phyloP scores from a whole-genome alignment of 2,329 filamentous ascomycete genomes.

The Pseudogymnoascus sp. region DNA sequence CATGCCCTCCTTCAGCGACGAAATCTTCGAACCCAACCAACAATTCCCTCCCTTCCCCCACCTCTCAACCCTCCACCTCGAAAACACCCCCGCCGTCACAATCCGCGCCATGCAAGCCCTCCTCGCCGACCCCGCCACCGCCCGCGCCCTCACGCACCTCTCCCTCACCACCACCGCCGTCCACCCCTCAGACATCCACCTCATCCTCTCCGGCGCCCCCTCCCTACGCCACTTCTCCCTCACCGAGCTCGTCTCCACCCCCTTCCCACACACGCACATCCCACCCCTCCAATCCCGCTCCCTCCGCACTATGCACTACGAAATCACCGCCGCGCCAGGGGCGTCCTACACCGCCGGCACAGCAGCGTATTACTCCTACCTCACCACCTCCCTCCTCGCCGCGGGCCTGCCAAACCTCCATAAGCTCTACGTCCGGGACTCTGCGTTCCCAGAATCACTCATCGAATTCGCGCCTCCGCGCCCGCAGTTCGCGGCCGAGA shows the following conservation, averaged over 20 bases:
- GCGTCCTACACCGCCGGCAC: conserved; percentile 49
- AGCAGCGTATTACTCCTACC: conserved; percentile 71
- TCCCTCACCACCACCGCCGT: conserved; percentile 67
- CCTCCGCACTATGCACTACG: conserved; percentile 69
- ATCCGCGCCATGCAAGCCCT: conserved; percentile 62
- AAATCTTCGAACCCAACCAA: conserved; percentile 60
- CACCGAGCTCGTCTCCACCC: conserved; percentile 45
- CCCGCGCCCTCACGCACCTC: conserved; percentile 53
- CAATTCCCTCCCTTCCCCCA: conserved; percentile 66
- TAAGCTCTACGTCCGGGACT: conserved; percentile 78
- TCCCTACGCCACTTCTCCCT: conserved; percentile 42
- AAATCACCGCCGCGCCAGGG: conserved; percentile 58
- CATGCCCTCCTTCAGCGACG: conserved; percentile 64
- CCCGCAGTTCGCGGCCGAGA: conserved; percentile 39
- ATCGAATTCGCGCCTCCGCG: conserved; percentile 58
- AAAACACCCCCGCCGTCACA: conserved; percentile 64
- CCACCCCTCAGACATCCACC: conserved; percentile 36
- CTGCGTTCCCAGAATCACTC: conserved; percentile 72
- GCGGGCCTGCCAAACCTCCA: conserved; percentile 66
- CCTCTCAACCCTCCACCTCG: conserved; percentile 64
- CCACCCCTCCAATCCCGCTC: conserved; percentile 61
- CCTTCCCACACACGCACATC: conserved; percentile 47
- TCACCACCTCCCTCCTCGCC: conserved; percentile 72
- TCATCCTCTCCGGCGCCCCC: conserved; percentile 35
- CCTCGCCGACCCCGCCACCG: conserved; percentile 53